Evolutionary conservation across 2,329 filamentous ascomycete genomes (phyloP).

Genomic region (Fusarium subtropicale): DNA sequence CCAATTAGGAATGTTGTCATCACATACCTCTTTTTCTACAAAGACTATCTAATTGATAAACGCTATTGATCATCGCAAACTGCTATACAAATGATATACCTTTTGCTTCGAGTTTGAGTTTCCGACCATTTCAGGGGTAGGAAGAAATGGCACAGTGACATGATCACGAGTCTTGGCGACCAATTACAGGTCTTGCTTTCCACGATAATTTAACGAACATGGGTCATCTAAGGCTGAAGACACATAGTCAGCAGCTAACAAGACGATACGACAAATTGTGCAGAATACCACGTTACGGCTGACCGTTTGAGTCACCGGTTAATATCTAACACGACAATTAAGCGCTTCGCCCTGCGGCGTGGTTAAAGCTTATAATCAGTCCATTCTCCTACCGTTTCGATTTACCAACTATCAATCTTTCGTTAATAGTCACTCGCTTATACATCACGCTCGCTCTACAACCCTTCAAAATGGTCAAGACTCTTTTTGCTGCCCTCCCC

Average conservation of each 20-base stretch:
- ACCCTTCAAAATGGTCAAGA: slow-evolving; percentile 19
- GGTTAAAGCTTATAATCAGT: neutral
- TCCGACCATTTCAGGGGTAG: neutral
- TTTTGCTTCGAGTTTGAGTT: neutral
- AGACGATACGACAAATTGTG: neutral
- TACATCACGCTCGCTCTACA: neutral
- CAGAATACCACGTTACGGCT: neutral
- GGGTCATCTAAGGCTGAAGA: slow-evolving; percentile 5
- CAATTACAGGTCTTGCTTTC: neutral
- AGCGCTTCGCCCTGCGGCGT: neutral
- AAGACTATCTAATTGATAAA: too few relatives aligned
- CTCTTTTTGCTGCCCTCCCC: neutral
- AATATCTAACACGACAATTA: neutral
- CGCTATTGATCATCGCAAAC: neutral
- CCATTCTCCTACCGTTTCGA: neutral
- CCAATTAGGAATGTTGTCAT: neutral
- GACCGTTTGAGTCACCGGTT: neutral
- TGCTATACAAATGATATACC: neutral
- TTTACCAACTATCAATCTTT: neutral
- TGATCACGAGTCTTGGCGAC: neutral
- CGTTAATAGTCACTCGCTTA: slow-evolving; percentile 10
- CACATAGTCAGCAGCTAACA: neutral
- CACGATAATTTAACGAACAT: slow-evolving; percentile 3
- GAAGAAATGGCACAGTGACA: slow-evolving; percentile 4
- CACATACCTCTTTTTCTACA: too few relatives aligned